A percentile compares a stretch with the other conserved stretches of the same genome.
Evolutionary conservation across 106 monocot species (phyloP).

Genomic region (Apostasia shenzhenica): DNA sequence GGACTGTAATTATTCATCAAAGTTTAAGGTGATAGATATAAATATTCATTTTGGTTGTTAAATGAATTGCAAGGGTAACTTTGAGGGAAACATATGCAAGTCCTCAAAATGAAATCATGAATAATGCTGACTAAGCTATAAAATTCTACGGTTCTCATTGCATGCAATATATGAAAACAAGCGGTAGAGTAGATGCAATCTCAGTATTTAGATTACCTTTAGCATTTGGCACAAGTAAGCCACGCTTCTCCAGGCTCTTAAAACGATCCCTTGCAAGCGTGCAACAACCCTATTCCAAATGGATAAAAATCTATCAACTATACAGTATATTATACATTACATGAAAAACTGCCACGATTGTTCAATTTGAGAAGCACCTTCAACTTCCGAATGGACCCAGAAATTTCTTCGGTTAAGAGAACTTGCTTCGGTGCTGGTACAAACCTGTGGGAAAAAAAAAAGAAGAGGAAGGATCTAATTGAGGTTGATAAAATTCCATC

Average conservation of each 20-base stretch:
- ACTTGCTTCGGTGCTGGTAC: slow-evolving; percentile 85
- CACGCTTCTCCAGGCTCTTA: slow-evolving; percentile 71
- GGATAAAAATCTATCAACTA: background rate
- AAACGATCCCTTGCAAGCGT: slow-evolving; percentile 54
- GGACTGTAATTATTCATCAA: too few relatives aligned
- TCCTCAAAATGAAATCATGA: too few relatives aligned
- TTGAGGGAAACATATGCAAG: too few relatives aligned
- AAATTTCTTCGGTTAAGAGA: slow-evolving; percentile 87
- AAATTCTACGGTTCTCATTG: too few relatives aligned
- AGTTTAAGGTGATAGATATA: too few relatives aligned
- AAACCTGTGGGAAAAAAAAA: slow-evolving; percentile 40
- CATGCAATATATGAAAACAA: too few relatives aligned
- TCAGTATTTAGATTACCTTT: background rate
- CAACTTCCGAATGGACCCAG: slow-evolving; percentile 89
- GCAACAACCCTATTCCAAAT: slow-evolving; percentile 40
- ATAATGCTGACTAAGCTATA: too few relatives aligned
- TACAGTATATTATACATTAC: background rate
- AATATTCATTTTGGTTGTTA: too few relatives aligned
- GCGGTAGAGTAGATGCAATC: too few relatives aligned
- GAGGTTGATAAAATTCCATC: background rate
- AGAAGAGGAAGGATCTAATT: background rate
- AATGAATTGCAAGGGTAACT: too few relatives aligned
- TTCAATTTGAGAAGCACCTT: slow-evolving; percentile 32
- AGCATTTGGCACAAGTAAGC: slow-evolving; percentile 37
- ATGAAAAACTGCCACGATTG: background rate